Evolutionary conservation across 2,329 filamentous ascomycete species (phyloP), one percentile per base, ranked within the genome.

Genomic region (Talaromyces sp.): DNA sequence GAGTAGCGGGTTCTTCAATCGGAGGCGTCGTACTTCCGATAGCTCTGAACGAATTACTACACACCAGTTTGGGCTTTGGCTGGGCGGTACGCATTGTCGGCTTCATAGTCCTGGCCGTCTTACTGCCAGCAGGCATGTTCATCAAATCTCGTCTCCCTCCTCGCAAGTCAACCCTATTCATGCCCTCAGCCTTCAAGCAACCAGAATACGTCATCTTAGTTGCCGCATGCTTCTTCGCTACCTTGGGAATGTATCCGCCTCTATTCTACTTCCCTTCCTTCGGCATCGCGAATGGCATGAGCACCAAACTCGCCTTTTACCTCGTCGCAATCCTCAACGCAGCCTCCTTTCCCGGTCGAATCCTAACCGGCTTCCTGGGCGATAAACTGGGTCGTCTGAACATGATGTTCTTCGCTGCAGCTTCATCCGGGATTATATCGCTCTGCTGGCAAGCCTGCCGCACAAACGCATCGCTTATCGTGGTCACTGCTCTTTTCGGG

Each of bases 41-140:
- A 25, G 38, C 53, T 2, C 7, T 64, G 27, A 36, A 49, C 19
- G 27, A 58, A 19, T 43, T 77, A 6, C 49, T 64, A 22, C 79
- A 86, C 6, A 83, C 83, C 0, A 72, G 76, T 19, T 79, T 89
- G 31, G 88, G 88, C 0, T 90, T 90, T 68, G 77, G 80, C 0
- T 89, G 88, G 87, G 83, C 88, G 0, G 84, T 86, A 1, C 78
- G 89, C 4, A 81, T 85, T 11, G 71, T 79, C 5, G 79, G 74
- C 1, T 81, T 81, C 49, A 75, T 75, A 19, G 78, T 79, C 75
- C 66, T 79, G 1, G 77, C 77, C 3, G 67, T 77, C 1, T 68
- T 80, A 0, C 45, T 73, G 11, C 79, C 84, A 60, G 73, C 82
- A 1, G 71, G 69, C 45, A 10, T 80, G 3, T 66, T 51, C 29